Conservation (phyloP, 2,329 filamentous ascomycete genomes). For the Meredithiella fracta region DNA sequence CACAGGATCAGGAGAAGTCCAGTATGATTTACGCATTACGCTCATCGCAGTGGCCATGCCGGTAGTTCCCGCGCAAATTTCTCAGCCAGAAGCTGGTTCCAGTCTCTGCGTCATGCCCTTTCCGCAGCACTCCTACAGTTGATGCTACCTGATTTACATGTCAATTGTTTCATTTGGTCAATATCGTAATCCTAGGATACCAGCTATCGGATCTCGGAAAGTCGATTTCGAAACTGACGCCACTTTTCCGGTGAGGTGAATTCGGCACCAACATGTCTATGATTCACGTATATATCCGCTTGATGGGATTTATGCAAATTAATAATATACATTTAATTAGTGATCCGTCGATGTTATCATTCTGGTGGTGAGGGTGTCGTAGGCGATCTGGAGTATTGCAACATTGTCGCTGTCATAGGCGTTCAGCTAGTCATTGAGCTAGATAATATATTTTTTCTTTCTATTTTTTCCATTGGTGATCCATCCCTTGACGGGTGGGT, state of each 20-base stretch:
- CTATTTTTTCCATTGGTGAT: too few relatives aligned
- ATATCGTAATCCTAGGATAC: neutral
- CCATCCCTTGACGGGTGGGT: neutral
- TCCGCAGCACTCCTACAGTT: neutral
- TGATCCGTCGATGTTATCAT: neutral
- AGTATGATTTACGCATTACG: neutral
- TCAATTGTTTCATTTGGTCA: neutral
- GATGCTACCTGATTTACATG: neutral
- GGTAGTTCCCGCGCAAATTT: neutral
- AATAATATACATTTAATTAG: too few relatives aligned
- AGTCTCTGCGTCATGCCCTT: neutral
- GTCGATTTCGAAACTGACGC: neutral
- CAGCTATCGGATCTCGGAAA: constrained; percentile 2
- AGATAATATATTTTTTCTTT: neutral
- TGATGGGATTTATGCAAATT: too few relatives aligned
- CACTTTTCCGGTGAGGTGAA: neutral
- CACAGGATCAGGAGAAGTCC: neutral
- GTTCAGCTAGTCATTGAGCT: neutral
- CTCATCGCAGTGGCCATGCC: neutral
- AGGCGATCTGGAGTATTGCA: neutral
- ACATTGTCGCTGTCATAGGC: neutral
- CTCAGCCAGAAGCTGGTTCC: neutral
- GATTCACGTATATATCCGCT: neutral
- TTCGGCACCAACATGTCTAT: neutral
- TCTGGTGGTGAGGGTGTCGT: neutral